phyloP scores from a whole-genome alignment of 2,329 filamentous ascomycete species.

The Leptographium wingfieldii region DNA sequence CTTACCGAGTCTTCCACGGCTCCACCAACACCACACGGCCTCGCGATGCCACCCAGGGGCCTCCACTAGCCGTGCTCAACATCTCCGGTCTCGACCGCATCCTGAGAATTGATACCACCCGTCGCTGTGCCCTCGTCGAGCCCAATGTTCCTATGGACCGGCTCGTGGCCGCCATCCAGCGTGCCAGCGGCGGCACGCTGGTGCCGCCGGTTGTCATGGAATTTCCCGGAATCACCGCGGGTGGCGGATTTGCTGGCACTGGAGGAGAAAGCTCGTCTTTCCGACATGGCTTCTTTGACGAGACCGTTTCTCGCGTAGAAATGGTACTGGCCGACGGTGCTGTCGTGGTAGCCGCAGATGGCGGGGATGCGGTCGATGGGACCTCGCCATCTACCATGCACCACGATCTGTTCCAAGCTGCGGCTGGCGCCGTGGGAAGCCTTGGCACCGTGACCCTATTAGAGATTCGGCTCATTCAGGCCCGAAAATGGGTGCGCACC shows the following conservation, averaged over 20 bases:
- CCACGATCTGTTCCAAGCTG: slow-evolving; percentile 49
- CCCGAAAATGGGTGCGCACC: slow-evolving; percentile 46
- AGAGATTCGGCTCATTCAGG: slow-evolving; percentile 48
- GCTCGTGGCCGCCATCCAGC: slow-evolving; percentile 50
- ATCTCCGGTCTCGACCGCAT: slow-evolving; percentile 53
- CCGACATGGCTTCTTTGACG: slow-evolving; percentile 57
- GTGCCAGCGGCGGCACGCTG: slow-evolving; percentile 34
- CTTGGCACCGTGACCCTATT: slow-evolving; percentile 54
- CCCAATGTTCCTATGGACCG: slow-evolving; percentile 65
- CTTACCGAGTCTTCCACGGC: slow-evolving; percentile 65
- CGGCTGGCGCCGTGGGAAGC: slow-evolving; percentile 54
- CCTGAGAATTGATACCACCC: slow-evolving; percentile 43
- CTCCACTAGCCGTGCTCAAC: slow-evolving; percentile 39
- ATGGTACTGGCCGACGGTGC: slow-evolving; percentile 58
- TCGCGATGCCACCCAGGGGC: slow-evolving; percentile 22
- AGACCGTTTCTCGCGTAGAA: slow-evolving; percentile 49
- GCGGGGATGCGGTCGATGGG: slow-evolving; percentile 5
- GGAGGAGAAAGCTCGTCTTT: slow-evolving; percentile 61
- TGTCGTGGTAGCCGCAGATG: slow-evolving; percentile 34
- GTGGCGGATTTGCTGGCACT: slow-evolving; percentile 58
- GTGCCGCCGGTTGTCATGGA: slow-evolving; percentile 64
- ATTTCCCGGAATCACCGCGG: slow-evolving; percentile 62
- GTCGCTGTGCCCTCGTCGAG: slow-evolving; percentile 52
- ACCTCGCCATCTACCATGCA: slow-evolving; percentile 17
- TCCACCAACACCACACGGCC: slow-evolving; percentile 58